Conservation (phyloP, 1,139 yeast genomes). For the Trichomonascaceae sp. region DNA sequence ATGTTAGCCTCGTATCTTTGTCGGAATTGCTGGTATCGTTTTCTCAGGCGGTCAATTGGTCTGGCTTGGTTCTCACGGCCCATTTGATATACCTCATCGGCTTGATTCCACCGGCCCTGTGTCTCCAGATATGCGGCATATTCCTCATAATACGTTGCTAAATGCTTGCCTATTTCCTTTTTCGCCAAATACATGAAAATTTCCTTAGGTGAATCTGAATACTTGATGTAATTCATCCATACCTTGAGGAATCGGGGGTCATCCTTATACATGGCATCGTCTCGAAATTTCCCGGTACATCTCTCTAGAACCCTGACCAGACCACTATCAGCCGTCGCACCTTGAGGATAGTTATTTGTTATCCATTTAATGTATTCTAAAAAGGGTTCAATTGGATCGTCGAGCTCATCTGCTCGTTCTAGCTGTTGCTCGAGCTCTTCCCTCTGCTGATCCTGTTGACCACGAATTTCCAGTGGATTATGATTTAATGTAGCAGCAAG, state of each 20-base stretch:
- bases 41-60: conserved; percentile 51
- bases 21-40: conserved; percentile 46
- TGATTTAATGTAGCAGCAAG: conserved; percentile 42
- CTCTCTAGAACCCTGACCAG: conserved; percentile 60
- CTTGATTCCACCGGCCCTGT: conserved; percentile 48
- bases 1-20: conserved; percentile 33
- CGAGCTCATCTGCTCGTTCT: conserved; percentile 49
- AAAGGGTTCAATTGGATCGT: conserved; percentile 76
- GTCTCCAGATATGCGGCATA: conserved; percentile 65
- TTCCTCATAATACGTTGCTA: conserved; percentile 74
- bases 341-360: conserved; percentile 60
- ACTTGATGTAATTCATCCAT: conserved; percentile 72
- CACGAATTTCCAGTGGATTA: conserved; percentile 16
- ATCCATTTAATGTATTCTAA: conserved; percentile 72
- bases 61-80: conserved; percentile 62
- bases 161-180: conserved; percentile 61
- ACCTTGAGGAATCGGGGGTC: conserved; percentile 73
- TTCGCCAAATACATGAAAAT: conserved; percentile 67
- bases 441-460: conserved; percentile 17
- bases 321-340: conserved; percentile 61
- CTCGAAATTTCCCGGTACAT: conserved; percentile 66
- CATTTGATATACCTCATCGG: conserved; percentile 52
- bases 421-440: conserved; percentile 42
- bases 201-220: conserved; percentile 66
- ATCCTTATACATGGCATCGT: conserved; percentile 60